Conservation (phyloP, 73 alveolate species). For the Paramecium tetraurelia region DNA sequence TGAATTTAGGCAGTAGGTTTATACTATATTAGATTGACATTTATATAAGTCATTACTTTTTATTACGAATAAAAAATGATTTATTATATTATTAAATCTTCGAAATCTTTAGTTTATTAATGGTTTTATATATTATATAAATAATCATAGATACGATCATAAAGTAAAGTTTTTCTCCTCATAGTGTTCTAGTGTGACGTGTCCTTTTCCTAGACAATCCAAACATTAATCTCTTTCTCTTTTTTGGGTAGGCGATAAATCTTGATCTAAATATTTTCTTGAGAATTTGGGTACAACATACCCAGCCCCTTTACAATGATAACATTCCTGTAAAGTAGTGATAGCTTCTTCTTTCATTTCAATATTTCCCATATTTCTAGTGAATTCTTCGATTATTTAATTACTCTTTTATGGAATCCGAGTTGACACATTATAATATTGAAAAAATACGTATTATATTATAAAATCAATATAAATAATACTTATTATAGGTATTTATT, state of each 20-base stretch:
- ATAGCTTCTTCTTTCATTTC: not conserved
- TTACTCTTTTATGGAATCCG: not conserved
- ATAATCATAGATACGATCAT: not conserved
- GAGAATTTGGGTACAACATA: not conserved
- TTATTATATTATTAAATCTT: not conserved
- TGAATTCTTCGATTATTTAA: not conserved
- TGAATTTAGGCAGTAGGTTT: not conserved
- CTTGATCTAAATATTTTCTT: not conserved
- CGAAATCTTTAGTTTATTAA: not conserved
- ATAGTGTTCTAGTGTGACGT: not conserved
- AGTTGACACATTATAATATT: not conserved
- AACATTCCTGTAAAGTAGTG: not conserved
- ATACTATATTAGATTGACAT: not conserved
- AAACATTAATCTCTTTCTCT: not conserved
- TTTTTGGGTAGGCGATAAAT: not conserved
- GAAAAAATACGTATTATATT: not conserved
- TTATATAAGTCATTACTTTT: not conserved
- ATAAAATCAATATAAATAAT: not conserved
- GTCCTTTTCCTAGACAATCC: not conserved
- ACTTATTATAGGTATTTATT: not conserved
- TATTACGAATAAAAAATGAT: not conserved
- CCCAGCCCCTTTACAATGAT: not conserved
- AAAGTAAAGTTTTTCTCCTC: not conserved
- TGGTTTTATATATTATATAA: not conserved
- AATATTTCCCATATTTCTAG: not conserved